These are phyloP conservation scores for Nigrospora oryzae DNA, from an alignment of 2,329 filamentous ascomycete species.

Conservation along the genomic window DNA sequence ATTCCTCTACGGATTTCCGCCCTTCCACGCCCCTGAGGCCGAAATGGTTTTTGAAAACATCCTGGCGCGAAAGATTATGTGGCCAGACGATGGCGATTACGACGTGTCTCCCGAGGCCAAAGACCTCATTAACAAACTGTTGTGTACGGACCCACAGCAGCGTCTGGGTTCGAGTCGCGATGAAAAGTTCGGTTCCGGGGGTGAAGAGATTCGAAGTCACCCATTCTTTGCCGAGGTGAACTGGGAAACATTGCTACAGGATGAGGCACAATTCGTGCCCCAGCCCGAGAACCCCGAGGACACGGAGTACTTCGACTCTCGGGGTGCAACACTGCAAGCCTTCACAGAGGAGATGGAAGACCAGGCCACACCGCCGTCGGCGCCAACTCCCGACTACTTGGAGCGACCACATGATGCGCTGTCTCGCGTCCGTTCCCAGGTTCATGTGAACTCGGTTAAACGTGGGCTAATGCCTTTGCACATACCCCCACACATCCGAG, in stretches of 20 bases:
- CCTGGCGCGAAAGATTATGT: constrained; percentile 77
- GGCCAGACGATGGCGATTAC: constrained; percentile 77
- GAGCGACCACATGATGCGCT: constrained; percentile 93
- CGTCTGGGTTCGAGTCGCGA: constrained; percentile 79
- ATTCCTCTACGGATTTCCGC: constrained; percentile 86
- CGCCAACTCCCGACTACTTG: constrained; percentile 66
- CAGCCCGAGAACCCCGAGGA: constrained; percentile 90
- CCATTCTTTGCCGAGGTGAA: constrained; percentile 81
- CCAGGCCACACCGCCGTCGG: constrained; percentile 66
- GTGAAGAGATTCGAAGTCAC: constrained; percentile 83
- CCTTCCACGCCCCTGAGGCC: constrained; percentile 83
- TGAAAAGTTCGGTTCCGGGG: constrained; percentile 75
- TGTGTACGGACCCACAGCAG: constrained; percentile 75
- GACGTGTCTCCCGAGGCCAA: constrained; percentile 81
- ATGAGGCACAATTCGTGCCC: constrained; percentile 92
- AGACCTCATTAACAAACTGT: constrained; percentile 85
- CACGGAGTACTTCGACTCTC: constrained; percentile 92
- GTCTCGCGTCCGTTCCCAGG: constrained; percentile 76
- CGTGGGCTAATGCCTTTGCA: constrained; percentile 90
- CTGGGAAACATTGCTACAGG: constrained; percentile 87
- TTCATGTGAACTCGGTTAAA: constrained; percentile 69
- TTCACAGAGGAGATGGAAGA: constrained; percentile 95
- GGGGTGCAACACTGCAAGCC: constrained; percentile 83
- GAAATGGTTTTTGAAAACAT: constrained; percentile 98
- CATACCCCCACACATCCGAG: constrained; percentile 92